A percentile compares a stretch with the other conserved stretches of the same genome.
phyloP scores from a whole-genome alignment of 1,284 basidiomycete genomes.

The Ceratobasidium sp. region DNA sequence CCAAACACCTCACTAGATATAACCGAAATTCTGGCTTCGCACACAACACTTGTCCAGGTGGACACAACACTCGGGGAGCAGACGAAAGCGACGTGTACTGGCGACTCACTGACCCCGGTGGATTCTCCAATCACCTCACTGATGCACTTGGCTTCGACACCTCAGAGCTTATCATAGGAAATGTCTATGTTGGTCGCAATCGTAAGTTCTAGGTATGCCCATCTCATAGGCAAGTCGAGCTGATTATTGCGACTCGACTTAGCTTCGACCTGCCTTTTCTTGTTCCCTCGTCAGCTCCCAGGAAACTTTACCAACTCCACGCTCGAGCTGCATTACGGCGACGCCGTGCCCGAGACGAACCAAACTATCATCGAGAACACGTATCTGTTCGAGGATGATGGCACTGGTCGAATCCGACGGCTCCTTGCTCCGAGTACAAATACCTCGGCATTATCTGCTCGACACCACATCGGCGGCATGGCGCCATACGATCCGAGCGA shows the following conservation, averaged over 20 bases:
- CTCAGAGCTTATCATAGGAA: conserved; percentile 13
- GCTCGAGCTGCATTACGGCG: neutral
- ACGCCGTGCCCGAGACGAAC: conserved; percentile 31
- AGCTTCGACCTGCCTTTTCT: conserved; percentile 24
- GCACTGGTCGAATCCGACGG: conserved; percentile 20
- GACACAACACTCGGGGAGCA: conserved; percentile 25
- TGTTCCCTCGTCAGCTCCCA: neutral
- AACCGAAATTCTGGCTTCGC: neutral
- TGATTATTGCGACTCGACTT: neutral
- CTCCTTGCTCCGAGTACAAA: conserved; percentile 1
- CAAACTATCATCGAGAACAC: conserved; percentile 19
- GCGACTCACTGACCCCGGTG: conserved; percentile 13
- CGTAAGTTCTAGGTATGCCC: conserved; percentile 2
- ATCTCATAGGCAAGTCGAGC: neutral
- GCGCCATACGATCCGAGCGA: conserved; percentile 10
- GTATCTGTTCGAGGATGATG: conserved; percentile 26
- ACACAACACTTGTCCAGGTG: conserved; percentile 27
- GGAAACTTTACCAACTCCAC: conserved; percentile 1
- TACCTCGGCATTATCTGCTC: neutral
- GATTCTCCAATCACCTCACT: conserved; percentile 17
- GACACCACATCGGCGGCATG: conserved; percentile 23
- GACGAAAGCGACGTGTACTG: conserved; percentile 27
- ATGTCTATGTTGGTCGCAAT: conserved; percentile 29
- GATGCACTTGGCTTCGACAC: conserved; percentile 18
- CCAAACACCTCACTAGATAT: neutral